Percentiles rank a stretch among this genome's conserved stretches.
These are phyloP conservation scores for Fraxinus paxiana DNA, from an alignment of 305 asterid genomes.

Conservation along the genomic window DNA sequence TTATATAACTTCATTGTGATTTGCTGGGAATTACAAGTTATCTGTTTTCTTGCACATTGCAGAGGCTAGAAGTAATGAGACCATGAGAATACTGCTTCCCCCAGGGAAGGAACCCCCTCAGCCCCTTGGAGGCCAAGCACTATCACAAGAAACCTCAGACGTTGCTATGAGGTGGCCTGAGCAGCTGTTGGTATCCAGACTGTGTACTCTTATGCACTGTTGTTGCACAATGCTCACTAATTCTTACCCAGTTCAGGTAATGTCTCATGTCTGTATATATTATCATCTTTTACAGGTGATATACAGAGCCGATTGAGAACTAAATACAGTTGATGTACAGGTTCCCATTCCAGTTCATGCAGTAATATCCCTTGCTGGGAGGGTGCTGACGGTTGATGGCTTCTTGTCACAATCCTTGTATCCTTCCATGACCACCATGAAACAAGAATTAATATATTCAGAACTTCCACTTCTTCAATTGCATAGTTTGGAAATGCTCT, in stretches of 20 bases:
- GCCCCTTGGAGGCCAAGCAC: constrained; percentile 57
- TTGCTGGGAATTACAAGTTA: constrained; percentile 16
- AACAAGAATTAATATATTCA: constrained; percentile 64
- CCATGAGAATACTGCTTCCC: constrained; percentile 55
- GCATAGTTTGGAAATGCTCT: constrained; percentile 63
- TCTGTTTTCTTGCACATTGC: constrained; percentile 30
- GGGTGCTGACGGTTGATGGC: constrained; percentile 77
- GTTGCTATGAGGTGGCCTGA: constrained; percentile 59
- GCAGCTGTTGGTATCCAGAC: constrained; percentile 55
- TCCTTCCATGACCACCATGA: constrained; percentile 48
- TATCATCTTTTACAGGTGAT: constrained; percentile 12
- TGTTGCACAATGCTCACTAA: constrained; percentile 62
- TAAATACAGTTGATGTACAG: constrained; percentile 34
- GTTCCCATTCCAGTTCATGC: constrained; percentile 62
- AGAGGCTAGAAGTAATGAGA: constrained; percentile 52
- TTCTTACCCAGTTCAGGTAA: constrained; percentile 73
- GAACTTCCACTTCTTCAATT: constrained; percentile 69
- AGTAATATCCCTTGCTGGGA: constrained; percentile 51
- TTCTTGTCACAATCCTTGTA: constrained; percentile 39
- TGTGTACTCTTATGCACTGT: constrained; percentile 60
- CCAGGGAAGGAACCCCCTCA: constrained; percentile 66
- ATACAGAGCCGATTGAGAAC: constrained; percentile 9
- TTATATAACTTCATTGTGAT: constrained; percentile 8
- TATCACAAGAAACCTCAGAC: constrained; percentile 35
- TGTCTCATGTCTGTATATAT: constrained; percentile 14